A percentile compares a stretch with the other conserved stretches of the same genome.
phyloP scores from a whole-genome alignment of 1,139 yeast genomes.

The Suhomyces coccinellae region DNA sequence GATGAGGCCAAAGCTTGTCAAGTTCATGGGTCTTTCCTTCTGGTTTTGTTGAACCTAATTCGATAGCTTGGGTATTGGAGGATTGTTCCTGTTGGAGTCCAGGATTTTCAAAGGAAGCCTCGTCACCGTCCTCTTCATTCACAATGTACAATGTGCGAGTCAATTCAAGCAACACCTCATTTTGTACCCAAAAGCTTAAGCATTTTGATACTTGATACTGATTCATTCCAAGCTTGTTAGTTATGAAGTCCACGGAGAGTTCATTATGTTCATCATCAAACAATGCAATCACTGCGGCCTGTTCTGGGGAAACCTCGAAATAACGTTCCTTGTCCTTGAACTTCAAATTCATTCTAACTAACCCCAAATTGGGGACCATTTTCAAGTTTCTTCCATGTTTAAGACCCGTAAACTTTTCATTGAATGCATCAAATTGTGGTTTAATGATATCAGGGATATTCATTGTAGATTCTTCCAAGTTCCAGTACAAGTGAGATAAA shows the following conservation, averaged over 20 bases:
- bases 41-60: slow-evolving; percentile 1
- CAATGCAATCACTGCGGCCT: slow-evolving; percentile 61
- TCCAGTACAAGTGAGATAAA: slow-evolving; percentile 54
- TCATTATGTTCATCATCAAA: slow-evolving; percentile 44
- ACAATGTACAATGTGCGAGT: slow-evolving; percentile 32
- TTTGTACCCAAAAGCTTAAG: slow-evolving; percentile 57
- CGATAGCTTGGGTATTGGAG: not conserved
- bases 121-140: slow-evolving; percentile 16
- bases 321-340: slow-evolving; percentile 41
- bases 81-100: not conserved
- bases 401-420: slow-evolving; percentile 36
- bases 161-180: slow-evolving; percentile 45
- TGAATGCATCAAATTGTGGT: slow-evolving; percentile 42
- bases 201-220: slow-evolving; percentile 39
- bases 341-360: slow-evolving; percentile 58
- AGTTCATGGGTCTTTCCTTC: slow-evolving; percentile 2
- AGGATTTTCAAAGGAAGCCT: not conserved
- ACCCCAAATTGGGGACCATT: slow-evolving; percentile 62
- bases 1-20: slow-evolving; percentile 36
- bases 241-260: slow-evolving; percentile 29
- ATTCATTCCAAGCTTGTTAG: slow-evolving; percentile 35
- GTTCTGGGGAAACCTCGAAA: slow-evolving; percentile 63
- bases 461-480: slow-evolving; percentile 37
- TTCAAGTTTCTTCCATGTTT: slow-evolving; percentile 62
- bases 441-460: slow-evolving; percentile 47